Percentiles rank a stretch among this genome's conserved stretches.
Evolutionary conservation across 2,329 filamentous ascomycete species (phyloP).

Genomic region (Trichoderma breve): DNA sequence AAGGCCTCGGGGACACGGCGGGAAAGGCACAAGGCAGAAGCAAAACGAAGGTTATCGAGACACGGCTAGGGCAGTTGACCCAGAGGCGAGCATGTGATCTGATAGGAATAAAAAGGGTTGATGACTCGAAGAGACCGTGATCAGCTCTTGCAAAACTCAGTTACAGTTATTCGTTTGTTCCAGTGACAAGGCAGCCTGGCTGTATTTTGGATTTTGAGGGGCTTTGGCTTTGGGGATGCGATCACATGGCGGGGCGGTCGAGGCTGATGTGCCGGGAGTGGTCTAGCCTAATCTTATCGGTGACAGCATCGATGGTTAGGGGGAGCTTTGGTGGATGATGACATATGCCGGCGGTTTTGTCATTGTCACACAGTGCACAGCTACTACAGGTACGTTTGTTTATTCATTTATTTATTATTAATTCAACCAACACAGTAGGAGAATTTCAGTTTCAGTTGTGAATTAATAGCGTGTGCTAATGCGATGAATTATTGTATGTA

Average conservation of each 20-base stretch:
- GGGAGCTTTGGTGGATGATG: not conserved
- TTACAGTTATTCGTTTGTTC: not conserved
- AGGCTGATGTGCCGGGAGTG: conserved; percentile 10
- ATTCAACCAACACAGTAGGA: not conserved
- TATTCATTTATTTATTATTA: not conserved
- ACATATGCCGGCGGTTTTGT: not conserved
- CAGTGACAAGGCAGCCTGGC: not conserved
- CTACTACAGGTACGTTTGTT: not conserved
- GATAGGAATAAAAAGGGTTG: not conserved
- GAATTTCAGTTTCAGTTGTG: not conserved
- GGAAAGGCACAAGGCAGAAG: not conserved
- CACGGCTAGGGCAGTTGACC: not conserved
- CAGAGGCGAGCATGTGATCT: not conserved
- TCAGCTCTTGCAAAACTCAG: not conserved
- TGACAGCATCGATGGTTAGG: not conserved
- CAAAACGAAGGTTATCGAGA: not conserved
- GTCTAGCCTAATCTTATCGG: conserved; percentile 20
- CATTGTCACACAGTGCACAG: not conserved
- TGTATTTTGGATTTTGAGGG: not conserved
- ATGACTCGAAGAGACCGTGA: not conserved
- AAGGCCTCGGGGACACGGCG: not conserved
- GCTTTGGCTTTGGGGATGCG: conserved; percentile 22
- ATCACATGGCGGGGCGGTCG: conserved; percentile 33
- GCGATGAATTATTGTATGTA: not conserved
- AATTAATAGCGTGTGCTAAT: not conserved